phyloP scores from a whole-genome alignment of 331 rosid genomes.

The Malus hybrid region DNA sequence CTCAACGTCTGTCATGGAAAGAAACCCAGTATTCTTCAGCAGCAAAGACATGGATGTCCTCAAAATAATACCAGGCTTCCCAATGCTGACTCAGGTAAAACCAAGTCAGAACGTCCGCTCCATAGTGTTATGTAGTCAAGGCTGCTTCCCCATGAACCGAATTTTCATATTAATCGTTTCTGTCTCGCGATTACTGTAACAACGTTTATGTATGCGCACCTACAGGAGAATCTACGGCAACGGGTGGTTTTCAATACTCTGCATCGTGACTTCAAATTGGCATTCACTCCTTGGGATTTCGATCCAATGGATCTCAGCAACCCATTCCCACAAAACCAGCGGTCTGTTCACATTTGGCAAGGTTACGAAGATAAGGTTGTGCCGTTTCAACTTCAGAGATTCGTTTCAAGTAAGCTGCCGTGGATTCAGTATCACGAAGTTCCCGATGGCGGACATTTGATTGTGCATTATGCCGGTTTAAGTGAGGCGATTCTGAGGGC shows the following conservation, averaged over 20 bases:
- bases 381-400: slow-evolving; percentile 66
- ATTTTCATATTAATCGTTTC: neutral
- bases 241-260: slow-evolving; percentile 63
- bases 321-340: slow-evolving; percentile 44
- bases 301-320: slow-evolving; percentile 57
- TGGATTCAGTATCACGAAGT: slow-evolving; percentile 87
- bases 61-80: slow-evolving; percentile 60
- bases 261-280: slow-evolving; percentile 53
- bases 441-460: slow-evolving; percentile 78
- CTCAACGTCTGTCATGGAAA: slow-evolving; percentile 62
- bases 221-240: slow-evolving; percentile 50
- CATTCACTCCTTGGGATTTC: slow-evolving; percentile 73
- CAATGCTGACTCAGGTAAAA: slow-evolving; percentile 73
- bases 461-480: slow-evolving; percentile 56
- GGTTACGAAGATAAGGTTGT: slow-evolving; percentile 86
- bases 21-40: slow-evolving; percentile 60
- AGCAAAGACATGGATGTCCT: slow-evolving; percentile 58
- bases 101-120: neutral
- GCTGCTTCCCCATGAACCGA: too few species aligned
- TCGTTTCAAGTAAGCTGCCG: slow-evolving; percentile 53
- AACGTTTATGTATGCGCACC: slow-evolving; percentile 7
- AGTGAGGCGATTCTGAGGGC: slow-evolving; percentile 75
- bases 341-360: slow-evolving; percentile 34
- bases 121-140: neutral
- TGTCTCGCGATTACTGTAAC: neutral